Conservation (phyloP, 2,329 filamentous ascomycete genomes). For the Leptographium flavum region DNA sequence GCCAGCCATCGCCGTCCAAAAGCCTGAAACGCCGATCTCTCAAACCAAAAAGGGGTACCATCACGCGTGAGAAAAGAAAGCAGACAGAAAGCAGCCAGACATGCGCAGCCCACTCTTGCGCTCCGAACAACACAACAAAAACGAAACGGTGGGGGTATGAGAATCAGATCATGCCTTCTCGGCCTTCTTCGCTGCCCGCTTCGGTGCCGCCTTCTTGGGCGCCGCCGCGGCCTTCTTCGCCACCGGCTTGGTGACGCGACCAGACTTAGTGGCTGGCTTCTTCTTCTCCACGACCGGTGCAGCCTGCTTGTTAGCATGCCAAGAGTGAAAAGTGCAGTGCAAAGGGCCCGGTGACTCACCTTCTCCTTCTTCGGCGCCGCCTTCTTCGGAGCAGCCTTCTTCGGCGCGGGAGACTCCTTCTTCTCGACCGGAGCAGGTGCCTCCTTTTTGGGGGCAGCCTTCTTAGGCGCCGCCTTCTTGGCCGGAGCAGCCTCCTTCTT, state of each 20-base stretch:
- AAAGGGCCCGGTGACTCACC: too few species aligned
- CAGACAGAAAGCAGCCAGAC: conserved; percentile 6
- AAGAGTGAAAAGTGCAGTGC: too few species aligned
- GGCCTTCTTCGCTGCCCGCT: conserved; percentile 1
- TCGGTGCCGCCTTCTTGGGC: conserved; percentile 26
- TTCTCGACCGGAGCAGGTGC: conserved; percentile 15
- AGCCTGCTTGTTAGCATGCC: too few species aligned
- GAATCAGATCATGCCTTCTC: conserved; percentile 3
- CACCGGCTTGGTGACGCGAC: conserved; percentile 61
- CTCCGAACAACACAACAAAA: too few species aligned
- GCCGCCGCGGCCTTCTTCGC: conserved; percentile 29
- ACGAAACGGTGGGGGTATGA: conserved; percentile 4
- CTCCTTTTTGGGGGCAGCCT: conserved; percentile 12
- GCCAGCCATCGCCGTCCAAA: conserved; percentile 10
- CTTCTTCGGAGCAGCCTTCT: conserved; percentile 21
- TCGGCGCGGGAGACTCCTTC: conserved; percentile 18
- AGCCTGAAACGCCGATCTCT: conserved; percentile 7
- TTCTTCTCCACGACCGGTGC: conserved; percentile 51
- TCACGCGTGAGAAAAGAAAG: conserved; percentile 10
- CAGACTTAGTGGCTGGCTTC: conserved; percentile 72
- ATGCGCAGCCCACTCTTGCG: too few species aligned
- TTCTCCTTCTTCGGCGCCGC: conserved; percentile 20
- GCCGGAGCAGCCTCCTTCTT: conserved; percentile 19
- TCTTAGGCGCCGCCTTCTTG: conserved; percentile 14
- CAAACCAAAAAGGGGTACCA: conserved; percentile 7